Evolutionary conservation across 2,329 filamentous ascomycete genomes (phyloP).

Genomic region (Apiospora hydei): DNA sequence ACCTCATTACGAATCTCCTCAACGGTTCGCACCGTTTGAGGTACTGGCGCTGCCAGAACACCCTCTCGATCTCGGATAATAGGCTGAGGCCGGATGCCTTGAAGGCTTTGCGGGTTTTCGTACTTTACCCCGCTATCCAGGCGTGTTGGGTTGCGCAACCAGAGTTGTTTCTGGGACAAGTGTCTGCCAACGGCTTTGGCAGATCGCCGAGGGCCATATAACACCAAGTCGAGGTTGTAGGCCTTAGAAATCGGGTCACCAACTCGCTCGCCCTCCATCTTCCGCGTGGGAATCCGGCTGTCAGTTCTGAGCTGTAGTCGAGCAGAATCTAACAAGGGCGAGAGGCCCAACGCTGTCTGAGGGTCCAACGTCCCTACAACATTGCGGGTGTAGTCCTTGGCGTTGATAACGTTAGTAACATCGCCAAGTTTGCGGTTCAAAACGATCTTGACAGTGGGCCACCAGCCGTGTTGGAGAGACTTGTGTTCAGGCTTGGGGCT

Average conservation of each 20-base stretch:
- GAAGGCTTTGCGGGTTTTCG: slow-evolving; percentile 76
- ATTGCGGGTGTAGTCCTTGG: slow-evolving; percentile 73
- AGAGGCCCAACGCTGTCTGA: slow-evolving; percentile 71
- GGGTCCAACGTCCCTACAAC: slow-evolving; percentile 80
- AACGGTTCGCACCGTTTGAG: slow-evolving; percentile 65
- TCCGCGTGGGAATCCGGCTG: slow-evolving; percentile 73
- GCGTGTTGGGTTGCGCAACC: slow-evolving; percentile 70
- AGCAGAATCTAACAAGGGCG: slow-evolving; percentile 74
- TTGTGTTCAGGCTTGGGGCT: slow-evolving; percentile 69
- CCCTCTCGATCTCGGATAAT: slow-evolving; percentile 43
- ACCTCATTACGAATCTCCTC: slow-evolving; percentile 90
- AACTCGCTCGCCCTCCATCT: slow-evolving; percentile 66
- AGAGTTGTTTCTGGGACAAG: slow-evolving; percentile 71
- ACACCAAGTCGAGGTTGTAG: slow-evolving; percentile 73
- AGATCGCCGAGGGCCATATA: slow-evolving; percentile 79
- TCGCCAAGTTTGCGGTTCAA: slow-evolving; percentile 67
- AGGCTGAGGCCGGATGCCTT: slow-evolving; percentile 51
- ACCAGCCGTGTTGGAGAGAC: slow-evolving; percentile 66
- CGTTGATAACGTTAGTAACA: slow-evolving; percentile 68
- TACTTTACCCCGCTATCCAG: slow-evolving; percentile 74
- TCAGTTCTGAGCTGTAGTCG: slow-evolving; percentile 72
- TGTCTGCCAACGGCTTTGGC: slow-evolving; percentile 71
- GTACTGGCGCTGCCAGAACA: slow-evolving; percentile 31
- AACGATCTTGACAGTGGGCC: slow-evolving; percentile 78
- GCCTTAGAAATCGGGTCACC: slow-evolving; percentile 68